phyloP scores from a whole-genome alignment of 2,329 filamentous ascomycete species.

The Claviceps purpurea region DNA sequence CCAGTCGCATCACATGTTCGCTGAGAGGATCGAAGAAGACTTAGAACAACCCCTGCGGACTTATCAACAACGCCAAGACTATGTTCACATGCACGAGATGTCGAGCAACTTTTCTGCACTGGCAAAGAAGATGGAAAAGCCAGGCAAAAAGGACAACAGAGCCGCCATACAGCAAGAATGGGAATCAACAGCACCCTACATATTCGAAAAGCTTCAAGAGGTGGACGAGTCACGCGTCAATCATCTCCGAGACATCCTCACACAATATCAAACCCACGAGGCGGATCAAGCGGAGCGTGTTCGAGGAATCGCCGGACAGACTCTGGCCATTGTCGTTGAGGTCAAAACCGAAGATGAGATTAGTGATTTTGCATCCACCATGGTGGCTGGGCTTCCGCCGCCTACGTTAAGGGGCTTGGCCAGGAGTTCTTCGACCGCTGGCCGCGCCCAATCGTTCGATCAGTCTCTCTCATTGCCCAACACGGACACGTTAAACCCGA shows the following conservation, averaged over 20 bases:
- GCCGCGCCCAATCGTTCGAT: slow-evolving; percentile 6
- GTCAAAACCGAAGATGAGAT: slow-evolving; percentile 82
- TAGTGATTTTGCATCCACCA: slow-evolving; percentile 46
- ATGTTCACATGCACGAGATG: slow-evolving; percentile 68
- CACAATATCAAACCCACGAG: slow-evolving; percentile 87
- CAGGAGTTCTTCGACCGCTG: slow-evolving; percentile 23
- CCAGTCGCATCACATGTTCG: slow-evolving; percentile 68
- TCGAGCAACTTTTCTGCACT: slow-evolving; percentile 67
- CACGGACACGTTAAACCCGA: slow-evolving; percentile 1
- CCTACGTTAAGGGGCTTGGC: slow-evolving; percentile 26
- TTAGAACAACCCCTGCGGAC: slow-evolving; percentile 72
- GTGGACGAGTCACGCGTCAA: slow-evolving; percentile 83
- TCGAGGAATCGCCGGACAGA: slow-evolving; percentile 61
- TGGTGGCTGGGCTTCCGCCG: slow-evolving; percentile 26
- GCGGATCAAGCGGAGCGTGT: slow-evolving; percentile 71
- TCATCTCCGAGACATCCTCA: slow-evolving; percentile 78
- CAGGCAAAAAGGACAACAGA: slow-evolving; percentile 65
- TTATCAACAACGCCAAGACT: slow-evolving; percentile 62
- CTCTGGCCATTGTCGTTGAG: slow-evolving; percentile 71
- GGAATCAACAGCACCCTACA: slow-evolving; percentile 87
- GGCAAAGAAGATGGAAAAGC: slow-evolving; percentile 77
- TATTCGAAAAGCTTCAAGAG: slow-evolving; percentile 85
- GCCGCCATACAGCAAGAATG: slow-evolving; percentile 74
- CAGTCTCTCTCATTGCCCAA: slow-evolving; percentile 1
- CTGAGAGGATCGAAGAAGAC: slow-evolving; percentile 72